Base-by-base conservation (phyloP, 2,329 filamentous ascomycete species). In the Rhynchosporium agropyri region DNA sequence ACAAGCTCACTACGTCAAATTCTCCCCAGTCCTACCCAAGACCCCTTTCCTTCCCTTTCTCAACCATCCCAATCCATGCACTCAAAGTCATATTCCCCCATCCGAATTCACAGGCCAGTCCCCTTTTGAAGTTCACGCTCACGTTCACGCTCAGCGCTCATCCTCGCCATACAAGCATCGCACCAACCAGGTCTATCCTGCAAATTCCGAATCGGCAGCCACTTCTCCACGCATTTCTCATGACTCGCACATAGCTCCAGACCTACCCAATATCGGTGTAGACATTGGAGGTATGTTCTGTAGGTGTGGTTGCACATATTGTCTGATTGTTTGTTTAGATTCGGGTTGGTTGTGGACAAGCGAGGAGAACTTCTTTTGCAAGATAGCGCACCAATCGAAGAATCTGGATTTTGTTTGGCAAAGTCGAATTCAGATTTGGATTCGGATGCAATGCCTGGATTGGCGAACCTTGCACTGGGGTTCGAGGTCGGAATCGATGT, bases 111-210 rank as follows among this genome's bases (percentile, higher is more conserved):
- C 20, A 20, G 20, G 20, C 20, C 20, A 20, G 20, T 20, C 20
- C 20, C 20, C 20, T 20, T 20, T 20, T 20, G 20, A 20, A 20
- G 20, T 20, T 20, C 20, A 20, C 20, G 20, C 20, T 20, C 20
- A 20, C 20, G 20, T 20, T 20, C 20, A 20, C n/a, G 9, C 50
- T 54, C 50, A 29, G 33, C 50, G 7, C 15, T 54, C 28, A 43
- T 31, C 28, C 2, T 58, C 15, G 42, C 42, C 9, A 4, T 26
- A 36, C 55, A 58, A 36, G 12, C 29, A 29, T 12, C 13, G 15
- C 55, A 58, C 29, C 29, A 58, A 12, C 55, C 55, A 26, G 40
- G 40, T 29, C 15, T n/a, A 28, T 48, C 55, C 42, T 53, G 50
- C 55, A 58, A 38, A 31, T 48, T 58, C 4, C 42, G 55, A 13